Evolutionary conservation across 148 eudicot genomes (phyloP).

Genomic region (Vaccinium vitisidaea): DNA sequence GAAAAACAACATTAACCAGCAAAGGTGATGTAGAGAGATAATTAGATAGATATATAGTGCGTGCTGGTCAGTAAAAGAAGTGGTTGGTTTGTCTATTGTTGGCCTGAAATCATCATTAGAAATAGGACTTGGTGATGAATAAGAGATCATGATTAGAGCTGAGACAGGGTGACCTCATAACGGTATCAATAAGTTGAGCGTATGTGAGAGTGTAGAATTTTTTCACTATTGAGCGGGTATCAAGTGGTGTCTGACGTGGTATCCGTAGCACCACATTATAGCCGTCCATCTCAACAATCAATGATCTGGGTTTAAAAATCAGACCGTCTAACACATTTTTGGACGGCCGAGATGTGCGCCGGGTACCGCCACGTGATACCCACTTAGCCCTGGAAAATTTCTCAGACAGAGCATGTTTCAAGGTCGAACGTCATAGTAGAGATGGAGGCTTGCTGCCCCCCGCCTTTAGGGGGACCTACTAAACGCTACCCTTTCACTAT

Average conservation of each 20-base stretch:
- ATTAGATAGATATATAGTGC: not conserved
- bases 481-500: not conserved
- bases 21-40: not conserved
- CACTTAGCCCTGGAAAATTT: too few species aligned
- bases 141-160: not conserved
- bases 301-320: too few species aligned
- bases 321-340: too few species aligned
- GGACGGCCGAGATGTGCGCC: too few species aligned
- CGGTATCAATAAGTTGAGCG: not conserved
- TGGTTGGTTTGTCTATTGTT: not conserved
- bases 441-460: not conserved
- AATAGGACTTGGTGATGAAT: not conserved
- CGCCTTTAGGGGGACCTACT: not conserved
- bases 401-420: not conserved
- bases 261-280: too few species aligned
- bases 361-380: too few species aligned
- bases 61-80: not conserved
- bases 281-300: too few species aligned
- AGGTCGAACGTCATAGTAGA: not conserved
- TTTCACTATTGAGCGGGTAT: too few species aligned
- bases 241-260: too few species aligned
- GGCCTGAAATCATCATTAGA: not conserved
- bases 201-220: too few species aligned
- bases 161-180: not conserved
- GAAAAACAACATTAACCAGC: not conserved